Conservation (phyloP, 75 land plant genomes). For the Ceratopteris richardii region DNA sequence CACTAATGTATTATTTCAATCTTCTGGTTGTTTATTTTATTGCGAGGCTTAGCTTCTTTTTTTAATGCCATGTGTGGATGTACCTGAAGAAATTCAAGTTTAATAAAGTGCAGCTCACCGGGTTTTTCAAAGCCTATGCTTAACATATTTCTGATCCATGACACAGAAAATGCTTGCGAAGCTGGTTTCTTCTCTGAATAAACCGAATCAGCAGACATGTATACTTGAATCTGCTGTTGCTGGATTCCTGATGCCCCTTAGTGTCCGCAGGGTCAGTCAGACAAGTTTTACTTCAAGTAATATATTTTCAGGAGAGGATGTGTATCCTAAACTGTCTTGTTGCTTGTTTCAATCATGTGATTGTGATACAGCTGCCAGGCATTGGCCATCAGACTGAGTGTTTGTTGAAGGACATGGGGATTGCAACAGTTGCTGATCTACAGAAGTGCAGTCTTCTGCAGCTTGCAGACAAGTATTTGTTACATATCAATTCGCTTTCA, state of each 20-base stretch:
- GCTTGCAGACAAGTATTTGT: constrained; percentile 19
- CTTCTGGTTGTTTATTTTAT: neutral
- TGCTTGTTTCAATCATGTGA: too few relatives aligned
- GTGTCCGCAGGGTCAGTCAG: constrained; percentile 28
- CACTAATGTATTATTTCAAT: constrained; percentile 21
- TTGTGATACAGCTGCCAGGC: constrained; percentile 25
- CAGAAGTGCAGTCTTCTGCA: constrained; percentile 8
- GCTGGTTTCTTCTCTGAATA: constrained; percentile 26
- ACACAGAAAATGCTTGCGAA: constrained; percentile 42
- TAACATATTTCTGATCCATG: neutral
- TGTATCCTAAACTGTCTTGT: constrained; percentile 2
- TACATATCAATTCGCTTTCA: too few relatives aligned
- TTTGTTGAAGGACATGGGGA: constrained; percentile 26
- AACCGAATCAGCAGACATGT: constrained; percentile 36
- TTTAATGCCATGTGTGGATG: too few relatives aligned
- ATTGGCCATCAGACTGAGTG: constrained; percentile 29
- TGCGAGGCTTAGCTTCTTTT: neutral
- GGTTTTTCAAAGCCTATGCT: too few relatives aligned
- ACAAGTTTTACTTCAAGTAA: neutral
- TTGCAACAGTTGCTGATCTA: constrained; percentile 24
- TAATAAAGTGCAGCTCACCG: too few relatives aligned
- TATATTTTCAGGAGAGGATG: neutral
- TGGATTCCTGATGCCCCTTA: constrained; percentile 23
- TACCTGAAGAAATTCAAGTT: too few relatives aligned
- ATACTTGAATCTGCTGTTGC: constrained; percentile 26